A percentile compares a stretch with the other conserved stretches of the same genome.
phyloP scores from a whole-genome alignment of 345 rosid genomes.

The Lepidium aucheri region DNA sequence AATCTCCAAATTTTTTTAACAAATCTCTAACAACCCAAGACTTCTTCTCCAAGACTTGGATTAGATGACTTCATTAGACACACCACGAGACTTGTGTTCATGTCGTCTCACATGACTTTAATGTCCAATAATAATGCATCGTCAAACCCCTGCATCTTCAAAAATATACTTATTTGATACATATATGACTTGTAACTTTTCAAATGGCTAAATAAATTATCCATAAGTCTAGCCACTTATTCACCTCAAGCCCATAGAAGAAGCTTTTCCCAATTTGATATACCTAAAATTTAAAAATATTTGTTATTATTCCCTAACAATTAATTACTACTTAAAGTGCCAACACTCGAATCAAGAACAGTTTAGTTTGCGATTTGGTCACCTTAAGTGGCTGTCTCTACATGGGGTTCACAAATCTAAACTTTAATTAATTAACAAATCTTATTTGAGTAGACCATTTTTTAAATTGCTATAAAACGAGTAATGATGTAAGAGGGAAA shows the following conservation, averaged over 20 bases:
- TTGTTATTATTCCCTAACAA: not conserved
- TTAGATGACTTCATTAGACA: too few relatives aligned
- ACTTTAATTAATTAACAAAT: constrained; percentile 5
- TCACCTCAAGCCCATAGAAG: not conserved
- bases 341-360: not conserved
- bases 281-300: not conserved
- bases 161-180: not conserved
- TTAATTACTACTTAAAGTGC: not conserved
- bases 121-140: too few relatives aligned
- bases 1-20: too few relatives aligned
- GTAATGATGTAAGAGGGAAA: constrained; percentile 1
- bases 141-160: too few relatives aligned
- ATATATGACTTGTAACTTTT: not conserved
- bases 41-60: too few relatives aligned
- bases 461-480: not conserved
- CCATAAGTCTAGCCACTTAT: not conserved
- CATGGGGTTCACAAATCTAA: constrained; percentile 14
- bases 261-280: not conserved
- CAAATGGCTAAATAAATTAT: not conserved
- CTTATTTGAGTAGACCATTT: not conserved
- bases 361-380: constrained; percentile 14
- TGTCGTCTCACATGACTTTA: too few relatives aligned
- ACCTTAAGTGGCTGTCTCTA: constrained; percentile 12
- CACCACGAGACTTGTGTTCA: too few relatives aligned
- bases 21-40: too few relatives aligned